Conservation (phyloP, 352 stramenopile species). For the Globisporangium ultimum region DNA sequence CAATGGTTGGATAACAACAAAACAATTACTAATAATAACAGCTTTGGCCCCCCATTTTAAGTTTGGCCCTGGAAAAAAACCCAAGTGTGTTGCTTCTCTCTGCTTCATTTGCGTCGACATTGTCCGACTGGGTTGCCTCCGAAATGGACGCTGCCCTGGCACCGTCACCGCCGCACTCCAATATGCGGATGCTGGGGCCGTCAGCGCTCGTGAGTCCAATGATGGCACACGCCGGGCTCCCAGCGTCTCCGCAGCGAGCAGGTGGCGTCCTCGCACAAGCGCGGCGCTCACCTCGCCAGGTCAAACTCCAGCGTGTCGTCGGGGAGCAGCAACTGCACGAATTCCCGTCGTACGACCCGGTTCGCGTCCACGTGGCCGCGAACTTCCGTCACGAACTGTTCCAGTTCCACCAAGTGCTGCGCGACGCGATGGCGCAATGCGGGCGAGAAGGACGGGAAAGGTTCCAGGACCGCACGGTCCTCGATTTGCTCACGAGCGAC, state of each 20-base stretch:
- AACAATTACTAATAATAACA: constrained; percentile 6
- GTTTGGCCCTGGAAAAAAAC: no score
- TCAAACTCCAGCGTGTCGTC: constrained; percentile 29
- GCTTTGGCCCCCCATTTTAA: no score
- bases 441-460: constrained; percentile 6
- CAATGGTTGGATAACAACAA: no score
- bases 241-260: constrained; percentile 12
- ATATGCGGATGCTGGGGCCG: no score
- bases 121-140: no score
- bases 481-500: constrained; percentile 68
- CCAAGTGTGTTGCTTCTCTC: no score
- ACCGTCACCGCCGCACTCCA: not conserved
- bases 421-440: constrained; percentile 27
- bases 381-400: constrained; percentile 65
- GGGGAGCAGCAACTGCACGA: not conserved
- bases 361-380: constrained; percentile 32
- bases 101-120: no score
- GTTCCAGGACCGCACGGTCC: constrained; percentile 24
- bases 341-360: constrained; percentile 8
- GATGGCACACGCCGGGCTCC: no score
- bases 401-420: constrained; percentile 64
- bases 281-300: constrained; percentile 23
- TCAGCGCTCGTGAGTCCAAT: no score
- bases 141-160: not conserved
- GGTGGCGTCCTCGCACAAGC: not conserved